Base-by-base conservation (phyloP, 345 rosid species). In the Camelina hispida region DNA sequence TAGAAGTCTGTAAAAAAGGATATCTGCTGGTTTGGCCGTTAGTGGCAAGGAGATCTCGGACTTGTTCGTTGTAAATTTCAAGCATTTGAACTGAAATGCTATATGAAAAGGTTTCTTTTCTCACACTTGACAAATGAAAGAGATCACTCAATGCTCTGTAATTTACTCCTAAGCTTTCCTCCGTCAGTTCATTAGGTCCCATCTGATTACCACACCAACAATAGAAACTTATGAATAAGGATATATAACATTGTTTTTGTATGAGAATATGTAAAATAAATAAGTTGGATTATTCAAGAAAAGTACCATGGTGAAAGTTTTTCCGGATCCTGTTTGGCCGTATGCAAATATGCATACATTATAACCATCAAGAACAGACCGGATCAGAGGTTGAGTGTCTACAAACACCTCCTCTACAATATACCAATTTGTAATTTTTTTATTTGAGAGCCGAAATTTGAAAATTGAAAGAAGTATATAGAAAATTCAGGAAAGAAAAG, bases 321-420 rank as follows among this genome's bases (percentile, higher is more conserved):
- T 95, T 69, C 99, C 99, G 9, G 97, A 92, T 71, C 99, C 97
- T 32, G 99, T 95, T 85, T 95, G 99, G 56, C 99, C 99, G 51
- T 95, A 95, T 50, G 99, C 99, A 85, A 95, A 95, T 80, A 95
- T 95, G 78, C 99, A 95, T 51, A 95, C 96, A 63, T 95, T 95
- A 78, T 85, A 95, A 68, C 99, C 99, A 81, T 95, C 99, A 73
- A 95, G 96, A 83, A 95, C 96, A 57, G 99, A 92, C 42, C 97
- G 89, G 82, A 95, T 78, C 59, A 95, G 78, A 47, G 99, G 90
- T 80, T 84, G 92, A 46, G 87, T 92, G 78, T 95, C 99, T 34
- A 87, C 74, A 83, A 92, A 95, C 55, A 95, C 97, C 82, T 87
- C 93, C 81, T 74, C 99, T 95, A 88, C 84, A 85, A 85, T 35